These are phyloP conservation scores for Saccharomyces hybrid DNA, from an alignment of 1,139 yeast species.

Conservation along the genomic window DNA sequence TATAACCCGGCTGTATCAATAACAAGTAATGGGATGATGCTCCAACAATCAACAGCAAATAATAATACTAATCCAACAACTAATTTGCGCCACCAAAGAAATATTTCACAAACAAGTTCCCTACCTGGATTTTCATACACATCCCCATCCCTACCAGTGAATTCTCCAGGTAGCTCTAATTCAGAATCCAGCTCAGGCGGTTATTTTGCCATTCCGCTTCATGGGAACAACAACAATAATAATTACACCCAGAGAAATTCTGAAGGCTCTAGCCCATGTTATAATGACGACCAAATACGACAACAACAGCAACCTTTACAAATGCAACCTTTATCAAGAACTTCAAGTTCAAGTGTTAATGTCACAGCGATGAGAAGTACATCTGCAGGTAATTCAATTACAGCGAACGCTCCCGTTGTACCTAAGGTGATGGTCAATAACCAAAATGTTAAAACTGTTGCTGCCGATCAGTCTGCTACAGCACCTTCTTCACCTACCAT, in stretches of 20 bases:
- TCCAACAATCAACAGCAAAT: slow-evolving; percentile 8
- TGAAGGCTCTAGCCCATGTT: slow-evolving; percentile 14
- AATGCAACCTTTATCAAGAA: slow-evolving; percentile 3
- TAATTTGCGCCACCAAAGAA: slow-evolving; percentile 4
- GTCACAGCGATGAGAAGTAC: slow-evolving; percentile 4
- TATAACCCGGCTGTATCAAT: slow-evolving; percentile 3
- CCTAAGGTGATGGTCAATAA: slow-evolving; percentile 24
- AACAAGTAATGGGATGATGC: slow-evolving; percentile 16
- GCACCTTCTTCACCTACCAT: slow-evolving; percentile 1
- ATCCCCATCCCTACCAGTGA: slow-evolving; percentile 9
- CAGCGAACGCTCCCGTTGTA: slow-evolving; percentile 6
- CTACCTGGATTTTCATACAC: neutral
- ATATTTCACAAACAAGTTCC: neutral
- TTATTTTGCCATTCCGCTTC: slow-evolving; percentile 29
- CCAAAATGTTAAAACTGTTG: slow-evolving; percentile 12
- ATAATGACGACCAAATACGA: slow-evolving; percentile 4
- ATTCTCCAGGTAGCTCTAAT: slow-evolving; percentile 23
- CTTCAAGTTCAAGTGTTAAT: slow-evolving; percentile 3
- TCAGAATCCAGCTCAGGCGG: slow-evolving; percentile 30
- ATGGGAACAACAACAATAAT: neutral
- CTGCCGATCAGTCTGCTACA: neutral
- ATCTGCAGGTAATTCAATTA: neutral
- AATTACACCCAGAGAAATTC: slow-evolving; percentile 13
- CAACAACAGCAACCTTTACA: slow-evolving; percentile 7
- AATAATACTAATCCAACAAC: slow-evolving; percentile 5